Percentiles rank a stretch among this genome's conserved stretches.
These are phyloP conservation scores for Lasiosphaeris hirsuta DNA, from an alignment of 495 filamentous ascomycete genomes.

Conservation along the genomic window DNA sequence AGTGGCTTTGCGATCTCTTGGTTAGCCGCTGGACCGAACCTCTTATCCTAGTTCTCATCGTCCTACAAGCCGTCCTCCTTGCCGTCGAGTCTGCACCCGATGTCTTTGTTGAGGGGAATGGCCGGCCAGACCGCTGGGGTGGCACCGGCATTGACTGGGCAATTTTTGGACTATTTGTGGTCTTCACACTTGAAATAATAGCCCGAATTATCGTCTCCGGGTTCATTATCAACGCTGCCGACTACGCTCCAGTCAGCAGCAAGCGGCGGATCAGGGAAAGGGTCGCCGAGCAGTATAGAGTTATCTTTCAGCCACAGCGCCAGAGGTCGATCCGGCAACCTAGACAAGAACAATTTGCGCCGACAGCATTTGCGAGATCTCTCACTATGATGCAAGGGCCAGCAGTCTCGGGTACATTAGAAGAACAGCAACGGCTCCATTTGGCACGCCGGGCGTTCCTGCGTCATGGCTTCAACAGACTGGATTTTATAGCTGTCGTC, in stretches of 20 bases:
- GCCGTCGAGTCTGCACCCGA: constrained; percentile 73
- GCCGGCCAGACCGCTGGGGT: constrained; percentile 58
- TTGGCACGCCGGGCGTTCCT: constrained; percentile 90
- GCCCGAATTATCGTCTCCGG: constrained; percentile 88
- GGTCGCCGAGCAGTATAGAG: constrained; percentile 68
- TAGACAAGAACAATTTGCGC: constrained; percentile 39
- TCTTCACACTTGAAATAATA: constrained; percentile 85
- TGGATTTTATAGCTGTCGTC: constrained; percentile 96
- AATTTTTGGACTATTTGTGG: constrained; percentile 76
- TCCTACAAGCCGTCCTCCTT: constrained; percentile 82
- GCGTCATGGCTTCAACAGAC: constrained; percentile 88
- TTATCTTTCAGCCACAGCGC: constrained; percentile 76
- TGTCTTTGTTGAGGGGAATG: constrained; percentile 56
- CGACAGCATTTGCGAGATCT: constrained; percentile 73
- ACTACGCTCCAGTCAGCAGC: constrained; percentile 77
- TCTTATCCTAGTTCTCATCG: constrained; percentile 78
- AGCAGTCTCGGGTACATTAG: constrained; percentile 51
- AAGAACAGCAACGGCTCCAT: constrained; percentile 78
- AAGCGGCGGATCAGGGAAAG: constrained; percentile 67
- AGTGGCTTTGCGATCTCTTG: constrained; percentile 78
- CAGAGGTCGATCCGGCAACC: constrained; percentile 57
- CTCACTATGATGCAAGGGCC: constrained; percentile 71
- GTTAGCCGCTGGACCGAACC: constrained; percentile 87
- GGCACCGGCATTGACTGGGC: constrained; percentile 67
- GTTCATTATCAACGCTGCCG: constrained; percentile 78